Base-by-base conservation (phyloP, 345 rosid species). In the Brassica napus region DNA sequence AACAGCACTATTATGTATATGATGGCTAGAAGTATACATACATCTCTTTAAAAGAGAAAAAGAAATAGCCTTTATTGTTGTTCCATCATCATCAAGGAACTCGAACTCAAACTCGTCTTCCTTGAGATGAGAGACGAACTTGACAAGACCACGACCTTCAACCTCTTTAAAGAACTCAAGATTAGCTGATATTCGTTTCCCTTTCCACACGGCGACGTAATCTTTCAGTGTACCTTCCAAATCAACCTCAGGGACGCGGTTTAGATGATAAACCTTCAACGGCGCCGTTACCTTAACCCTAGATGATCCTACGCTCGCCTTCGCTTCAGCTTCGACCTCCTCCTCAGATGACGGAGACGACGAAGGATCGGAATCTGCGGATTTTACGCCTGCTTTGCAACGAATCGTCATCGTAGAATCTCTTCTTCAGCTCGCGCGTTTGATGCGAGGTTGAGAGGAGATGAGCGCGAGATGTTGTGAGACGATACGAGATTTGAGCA, bases 211-310 rank as follows among this genome's bases (percentile, higher is more conserved):
- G 31, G 72, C 85, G 0, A 86, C 89, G 85, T 84, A 86, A 74
- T 89, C 90, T 83, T 89, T 94, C 16, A 92, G 16, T 57, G 35
- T 75, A 11, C 90, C 97, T 18, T 72, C 68, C 72, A 94, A 88
- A 79, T 91, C 95, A 63, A 89, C 47, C 86, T 91, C 95, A 10
- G 86, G 84, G 2, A 89, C 91, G 7, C 89, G 87, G 44, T 87
- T 87, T 57, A 91, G 94, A 67, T 94, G 98, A 81, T 94, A 92
- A 4, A 92, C 94, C 84, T 89, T 94, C 73, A 94, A 72, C 10
- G 97, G 89, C 18, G 60, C 91, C 49, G 77, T 94, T 72, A 94
- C 97, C 81, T 83, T 85, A 34, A 94, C 87, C 84, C 72, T 87
- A 5, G 86, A 86, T 62, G 21, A 18, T 18, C 98, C 97, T 1